Base-by-base conservation (phyloP, 495 filamentous ascomycete genomes). In the Hypoxylon lienhwacheense region DNA sequence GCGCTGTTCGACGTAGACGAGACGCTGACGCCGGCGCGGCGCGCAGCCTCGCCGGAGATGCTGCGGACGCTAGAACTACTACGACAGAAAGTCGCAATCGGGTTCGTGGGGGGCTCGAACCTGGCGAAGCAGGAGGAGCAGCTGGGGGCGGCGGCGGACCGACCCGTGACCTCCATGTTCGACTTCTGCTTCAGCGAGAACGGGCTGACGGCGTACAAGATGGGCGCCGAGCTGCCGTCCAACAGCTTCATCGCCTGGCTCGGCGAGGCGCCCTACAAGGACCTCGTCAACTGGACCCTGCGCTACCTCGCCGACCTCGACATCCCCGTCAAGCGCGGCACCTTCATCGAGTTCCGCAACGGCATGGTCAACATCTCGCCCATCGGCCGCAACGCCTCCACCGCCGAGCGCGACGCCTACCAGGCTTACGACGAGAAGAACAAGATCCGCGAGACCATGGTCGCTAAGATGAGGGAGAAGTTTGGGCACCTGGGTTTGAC, bases 131-230 rank as follows among this genome's bases (percentile, higher is more conserved):
- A 97, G 68, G 90, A 97, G 68, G 93, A 98, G 69, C 93, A 98
- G 71, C 83, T 97, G 19, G 91, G 90, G 63, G 77, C 78, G 1
- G 77, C 78, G 1, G 47, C 73, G 24, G 49, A 59, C 22, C 77
- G 86, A 37, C 70, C 82, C 64, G 89, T 91, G 5, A 89, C 83
- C 4, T 68, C 80, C 31, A 82, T 97, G 50, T 98, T 97, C 75
- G 92, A 97, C 75, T 97, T 89, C 75, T 92, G 87, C 78, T 97
- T 97, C 77, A 73, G 89, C 44, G 92, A 97, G 75, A 97, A 97
- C 73, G 92, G 93, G 1, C 82, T 98, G 49, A 91, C 86, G 0
- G 92, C 91, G n/a, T 93, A 77, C 76, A 89, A 88, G 57, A 66
- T 89, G 62, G 92, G 92, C 54, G 66, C 81, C 61, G 75, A 77